A percentile compares a stretch with the other conserved stretches of the same genome.
phyloP scores from a whole-genome alignment of 2,329 filamentous ascomycete species.

The Phaeomoniella chlamydospora region DNA sequence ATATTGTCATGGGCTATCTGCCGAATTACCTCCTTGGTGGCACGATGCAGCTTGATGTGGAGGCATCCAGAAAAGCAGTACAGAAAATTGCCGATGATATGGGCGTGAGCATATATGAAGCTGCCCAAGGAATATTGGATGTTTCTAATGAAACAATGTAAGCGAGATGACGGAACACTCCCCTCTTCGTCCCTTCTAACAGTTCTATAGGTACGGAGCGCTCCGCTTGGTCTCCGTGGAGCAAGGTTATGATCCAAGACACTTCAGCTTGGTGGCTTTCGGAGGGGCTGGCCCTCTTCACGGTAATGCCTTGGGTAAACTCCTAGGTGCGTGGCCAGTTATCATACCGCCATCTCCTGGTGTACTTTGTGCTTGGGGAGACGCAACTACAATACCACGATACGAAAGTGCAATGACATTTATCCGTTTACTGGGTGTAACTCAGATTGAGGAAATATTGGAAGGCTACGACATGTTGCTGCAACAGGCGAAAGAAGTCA shows the following conservation, averaged over 20 bases:
- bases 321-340: constrained; percentile 36
- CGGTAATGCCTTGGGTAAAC: constrained; percentile 33
- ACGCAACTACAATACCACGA: constrained; percentile 34
- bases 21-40: constrained; percentile 31
- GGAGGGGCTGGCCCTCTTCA: constrained; percentile 34
- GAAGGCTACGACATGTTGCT: constrained; percentile 20
- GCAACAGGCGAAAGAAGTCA: constrained; percentile 20
- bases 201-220: constrained; percentile 26
- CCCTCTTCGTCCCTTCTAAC: no score
- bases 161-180: no score
- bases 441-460: constrained; percentile 18
- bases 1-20: constrained; percentile 32
- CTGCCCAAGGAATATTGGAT: constrained; percentile 34
- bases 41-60: constrained; percentile 27
- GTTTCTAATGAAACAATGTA: constrained; percentile 35
- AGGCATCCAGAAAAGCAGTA: constrained; percentile 26
- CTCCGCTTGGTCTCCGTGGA: constrained; percentile 36
- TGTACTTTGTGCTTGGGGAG: constrained; percentile 34
- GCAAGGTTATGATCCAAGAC: constrained; percentile 35
- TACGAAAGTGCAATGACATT: constrained; percentile 31
- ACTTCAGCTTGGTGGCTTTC: constrained; percentile 36
- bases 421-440: constrained; percentile 25
- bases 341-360: constrained; percentile 37
- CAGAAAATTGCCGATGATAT: constrained; percentile 30
- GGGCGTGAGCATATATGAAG: constrained; percentile 24